phyloP scores from a whole-genome alignment of 352 stramenopile genomes.

The Phytophthora meadii region DNA sequence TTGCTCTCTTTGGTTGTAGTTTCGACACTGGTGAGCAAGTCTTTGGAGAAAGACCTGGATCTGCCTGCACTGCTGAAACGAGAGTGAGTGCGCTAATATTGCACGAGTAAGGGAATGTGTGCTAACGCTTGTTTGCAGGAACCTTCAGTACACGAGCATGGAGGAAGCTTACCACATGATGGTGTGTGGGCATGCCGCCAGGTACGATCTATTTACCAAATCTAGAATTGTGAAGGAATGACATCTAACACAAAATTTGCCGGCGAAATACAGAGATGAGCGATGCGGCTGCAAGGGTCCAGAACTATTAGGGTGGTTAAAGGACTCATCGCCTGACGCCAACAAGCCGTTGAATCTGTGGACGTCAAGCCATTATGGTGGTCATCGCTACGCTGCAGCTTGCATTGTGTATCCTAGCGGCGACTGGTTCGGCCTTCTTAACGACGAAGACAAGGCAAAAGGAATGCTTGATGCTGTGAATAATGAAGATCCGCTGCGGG shows the following conservation, averaged over 20 bases:
- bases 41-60: conserved; percentile 41
- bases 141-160: conserved; percentile 47
- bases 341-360: conserved; percentile 61
- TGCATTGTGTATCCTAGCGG: conserved; percentile 79
- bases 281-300: conserved; percentile 78
- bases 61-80: conserved; percentile 39
- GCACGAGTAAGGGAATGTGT: not conserved
- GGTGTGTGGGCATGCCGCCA: conserved; percentile 67
- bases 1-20: conserved; percentile 34
- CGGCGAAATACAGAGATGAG: conserved; percentile 49
- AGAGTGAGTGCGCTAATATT: conserved; percentile 31
- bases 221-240: not conserved
- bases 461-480: conserved; percentile 51
- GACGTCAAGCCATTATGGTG: conserved; percentile 73
- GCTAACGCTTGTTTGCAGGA: conserved; percentile 18
- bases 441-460: conserved; percentile 56
- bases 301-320: conserved; percentile 71
- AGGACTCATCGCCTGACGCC: conserved; percentile 36
- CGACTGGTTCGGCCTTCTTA: conserved; percentile 81
- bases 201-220: conserved; percentile 11
- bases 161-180: conserved; percentile 65
- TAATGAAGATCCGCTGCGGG: conserved; percentile 47
- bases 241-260: conserved; percentile 16
- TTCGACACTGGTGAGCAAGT: conserved; percentile 38
- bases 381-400: conserved; percentile 76